These are phyloP conservation scores for Paramecium bursaria DNA, from an alignment of 73 alveolate genomes.

Conservation along the genomic window DNA sequence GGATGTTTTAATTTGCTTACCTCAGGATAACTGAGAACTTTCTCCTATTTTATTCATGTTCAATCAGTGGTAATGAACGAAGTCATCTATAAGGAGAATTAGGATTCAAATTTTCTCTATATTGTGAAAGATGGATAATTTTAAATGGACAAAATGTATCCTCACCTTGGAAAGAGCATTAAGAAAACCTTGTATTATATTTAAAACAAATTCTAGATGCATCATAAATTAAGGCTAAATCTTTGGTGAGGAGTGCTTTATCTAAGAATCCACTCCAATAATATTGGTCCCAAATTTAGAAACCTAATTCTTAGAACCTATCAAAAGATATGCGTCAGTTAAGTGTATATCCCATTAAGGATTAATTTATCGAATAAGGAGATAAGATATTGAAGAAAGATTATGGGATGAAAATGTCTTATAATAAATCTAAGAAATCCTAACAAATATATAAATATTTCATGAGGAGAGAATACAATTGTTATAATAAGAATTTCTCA, in stretches of 20 bases:
- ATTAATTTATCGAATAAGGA: constrained; percentile 6
- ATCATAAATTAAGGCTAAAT: not conserved
- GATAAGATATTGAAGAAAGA: constrained; percentile 18
- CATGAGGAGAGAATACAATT: not conserved
- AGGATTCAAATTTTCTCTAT: not conserved
- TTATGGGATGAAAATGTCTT: constrained; percentile 19
- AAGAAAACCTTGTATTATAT: not conserved
- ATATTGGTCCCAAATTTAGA: not conserved
- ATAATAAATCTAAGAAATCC: not conserved
- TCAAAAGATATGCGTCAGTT: not conserved
- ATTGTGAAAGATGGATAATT: not conserved
- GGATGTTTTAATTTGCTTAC: not conserved
- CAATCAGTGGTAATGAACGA: not conserved
- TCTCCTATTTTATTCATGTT: not conserved
- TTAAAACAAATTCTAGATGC: not conserved
- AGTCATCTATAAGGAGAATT: not conserved
- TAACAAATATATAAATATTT: constrained; percentile 6
- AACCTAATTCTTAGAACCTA: not conserved
- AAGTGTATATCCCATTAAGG: constrained; percentile 17
- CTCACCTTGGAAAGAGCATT: not conserved
- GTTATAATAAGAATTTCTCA: not conserved
- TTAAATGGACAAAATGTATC: not conserved
- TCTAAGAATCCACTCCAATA: not conserved
- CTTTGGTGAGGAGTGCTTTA: not conserved
- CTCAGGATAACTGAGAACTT: not conserved